Evolutionary conservation across 768 basidiomycete species (phyloP).

Genomic region (Pholiota conissans): DNA sequence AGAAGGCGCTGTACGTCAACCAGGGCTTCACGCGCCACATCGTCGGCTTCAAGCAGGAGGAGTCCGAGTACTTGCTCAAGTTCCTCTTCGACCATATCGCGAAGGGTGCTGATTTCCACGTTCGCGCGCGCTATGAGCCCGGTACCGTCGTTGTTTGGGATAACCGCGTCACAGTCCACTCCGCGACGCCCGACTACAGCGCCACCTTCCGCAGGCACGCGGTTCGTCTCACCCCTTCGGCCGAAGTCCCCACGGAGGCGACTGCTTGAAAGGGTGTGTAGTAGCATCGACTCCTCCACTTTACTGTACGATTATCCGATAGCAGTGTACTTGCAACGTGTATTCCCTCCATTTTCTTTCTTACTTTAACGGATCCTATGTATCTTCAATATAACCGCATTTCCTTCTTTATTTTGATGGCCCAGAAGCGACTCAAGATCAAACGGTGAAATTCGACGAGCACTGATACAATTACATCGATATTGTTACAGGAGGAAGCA

Average conservation of each 20-base stretch:
- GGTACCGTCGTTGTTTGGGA: slow-evolving; percentile 62
- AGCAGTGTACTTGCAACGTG: background rate
- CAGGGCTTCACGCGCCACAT: slow-evolving; percentile 54
- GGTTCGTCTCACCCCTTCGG: slow-evolving; percentile 48
- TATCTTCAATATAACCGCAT: too few relatives aligned
- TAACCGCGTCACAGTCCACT: slow-evolving; percentile 49
- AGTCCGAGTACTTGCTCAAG: slow-evolving; percentile 53
- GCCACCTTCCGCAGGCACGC: slow-evolving; percentile 40
- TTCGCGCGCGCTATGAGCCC: slow-evolving; percentile 48
- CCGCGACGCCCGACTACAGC: slow-evolving; percentile 41
- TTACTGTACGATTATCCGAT: background rate
- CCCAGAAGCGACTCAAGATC: too few relatives aligned
- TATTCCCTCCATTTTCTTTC: background rate
- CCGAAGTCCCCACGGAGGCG: slow-evolving; percentile 36
- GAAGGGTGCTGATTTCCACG: slow-evolving; percentile 51
- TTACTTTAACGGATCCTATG: background rate
- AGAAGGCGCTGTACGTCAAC: slow-evolving; percentile 62
- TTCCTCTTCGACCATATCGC: slow-evolving; percentile 55
- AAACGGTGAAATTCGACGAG: too few relatives aligned
- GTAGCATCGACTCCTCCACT: background rate
- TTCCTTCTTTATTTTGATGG: too few relatives aligned
- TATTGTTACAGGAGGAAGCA: too few relatives aligned
- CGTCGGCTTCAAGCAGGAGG: slow-evolving; percentile 55
- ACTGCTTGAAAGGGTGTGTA: slow-evolving; percentile 2
- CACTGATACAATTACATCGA: too few relatives aligned